Conservation (phyloP, 177 flowering plant genomes). For the Vitis hybrid region DNA sequence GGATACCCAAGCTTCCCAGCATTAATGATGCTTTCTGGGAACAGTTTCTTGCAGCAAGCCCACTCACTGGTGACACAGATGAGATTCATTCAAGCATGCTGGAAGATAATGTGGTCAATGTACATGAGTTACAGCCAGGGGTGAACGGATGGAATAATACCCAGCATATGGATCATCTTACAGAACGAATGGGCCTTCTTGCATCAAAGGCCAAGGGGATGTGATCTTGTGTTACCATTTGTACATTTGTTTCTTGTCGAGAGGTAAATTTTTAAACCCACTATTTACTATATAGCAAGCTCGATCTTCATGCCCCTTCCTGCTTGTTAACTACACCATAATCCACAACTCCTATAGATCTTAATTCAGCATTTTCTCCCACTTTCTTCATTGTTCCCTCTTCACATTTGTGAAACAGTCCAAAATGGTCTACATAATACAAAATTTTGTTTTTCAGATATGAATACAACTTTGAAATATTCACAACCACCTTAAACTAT, state of each 20-base stretch:
- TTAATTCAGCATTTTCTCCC: no score
- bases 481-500: no score
- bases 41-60: slow-evolving; percentile 45
- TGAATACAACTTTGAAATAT: no score
- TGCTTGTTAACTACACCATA: slow-evolving; percentile 1
- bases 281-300: neutral
- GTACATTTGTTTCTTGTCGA: slow-evolving; percentile 5
- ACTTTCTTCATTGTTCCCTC: no score
- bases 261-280: slow-evolving; percentile 11
- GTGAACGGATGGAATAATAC: slow-evolving; percentile 31
- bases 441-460: no score
- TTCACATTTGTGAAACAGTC: no score
- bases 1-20: slow-evolving; percentile 32
- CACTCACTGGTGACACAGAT: slow-evolving; percentile 37
- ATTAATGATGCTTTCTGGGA: slow-evolving; percentile 81
- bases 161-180: slow-evolving; percentile 39
- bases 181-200: slow-evolving; percentile 53
- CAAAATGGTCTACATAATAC: no score
- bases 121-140: slow-evolving; percentile 10
- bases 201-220: slow-evolving; percentile 17
- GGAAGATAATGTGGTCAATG: slow-evolving; percentile 20
- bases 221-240: slow-evolving; percentile 18
- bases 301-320: neutral
- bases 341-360: neutral
- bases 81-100: slow-evolving; percentile 30